Evolutionary conservation across 192 early-diverging fungal species (phyloP).

Genomic region (Podila horticola): DNA sequence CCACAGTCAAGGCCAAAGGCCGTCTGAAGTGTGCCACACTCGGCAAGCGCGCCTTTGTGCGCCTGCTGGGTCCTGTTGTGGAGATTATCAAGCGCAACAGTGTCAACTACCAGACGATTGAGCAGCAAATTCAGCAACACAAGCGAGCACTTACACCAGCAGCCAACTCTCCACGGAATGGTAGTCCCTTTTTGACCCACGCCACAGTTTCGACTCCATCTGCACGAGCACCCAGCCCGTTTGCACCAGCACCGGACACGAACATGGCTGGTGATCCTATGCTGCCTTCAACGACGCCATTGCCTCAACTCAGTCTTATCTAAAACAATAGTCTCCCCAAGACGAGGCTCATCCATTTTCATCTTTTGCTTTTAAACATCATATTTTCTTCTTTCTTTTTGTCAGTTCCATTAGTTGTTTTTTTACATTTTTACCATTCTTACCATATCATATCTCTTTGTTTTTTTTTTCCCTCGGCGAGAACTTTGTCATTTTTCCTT

Average conservation of each 20-base stretch:
- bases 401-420: no score
- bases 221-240: constrained; percentile 2
- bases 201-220: neutral
- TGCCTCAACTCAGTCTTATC: no score
- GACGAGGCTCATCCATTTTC: neutral
- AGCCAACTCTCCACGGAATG: neutral
- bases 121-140: constrained; percentile 53
- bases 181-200: neutral
- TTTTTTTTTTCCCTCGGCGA: neutral
- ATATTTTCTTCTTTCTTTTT: neutral
- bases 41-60: constrained; percentile 95
- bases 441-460: neutral
- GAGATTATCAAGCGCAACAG: constrained; percentile 97
- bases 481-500: constrained; percentile 1
- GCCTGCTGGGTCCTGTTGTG: constrained; percentile 93
- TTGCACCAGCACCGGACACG: constrained; percentile 28
- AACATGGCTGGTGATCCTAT: constrained; percentile 6
- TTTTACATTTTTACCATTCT: neutral
- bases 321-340: no score
- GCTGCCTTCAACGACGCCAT: no score
- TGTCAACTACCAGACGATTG: constrained; percentile 82
- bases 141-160: constrained; percentile 16
- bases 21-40: constrained; percentile 95
- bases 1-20: constrained; percentile 87
- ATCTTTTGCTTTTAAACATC: neutral